phyloP scores from a whole-genome alignment of 1,284 basidiomycete genomes.

The Ustilago crameri region DNA sequence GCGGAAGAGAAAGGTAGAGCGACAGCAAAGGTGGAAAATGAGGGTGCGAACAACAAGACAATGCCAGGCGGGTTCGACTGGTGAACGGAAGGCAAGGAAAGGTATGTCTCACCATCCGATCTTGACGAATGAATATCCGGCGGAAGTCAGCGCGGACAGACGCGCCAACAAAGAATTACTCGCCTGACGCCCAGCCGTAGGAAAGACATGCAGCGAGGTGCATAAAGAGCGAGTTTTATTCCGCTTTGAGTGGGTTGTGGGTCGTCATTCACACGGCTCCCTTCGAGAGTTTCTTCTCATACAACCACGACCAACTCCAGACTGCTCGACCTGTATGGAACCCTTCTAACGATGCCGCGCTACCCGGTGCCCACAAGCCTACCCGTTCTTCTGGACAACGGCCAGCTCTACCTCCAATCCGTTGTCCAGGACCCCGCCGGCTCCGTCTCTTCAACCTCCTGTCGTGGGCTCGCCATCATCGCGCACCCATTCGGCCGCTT shows the following conservation, averaged over 20 bases:
- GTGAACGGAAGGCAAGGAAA: background rate
- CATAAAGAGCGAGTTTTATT: too few species aligned
- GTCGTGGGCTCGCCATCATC: conserved; percentile 35
- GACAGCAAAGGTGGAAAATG: background rate
- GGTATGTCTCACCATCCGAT: too few species aligned
- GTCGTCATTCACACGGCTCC: too few species aligned
- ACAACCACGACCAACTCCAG: too few species aligned
- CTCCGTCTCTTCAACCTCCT: conserved; percentile 6
- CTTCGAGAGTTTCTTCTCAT: too few species aligned
- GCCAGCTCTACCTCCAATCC: conserved; percentile 35
- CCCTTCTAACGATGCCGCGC: conserved; percentile 33
- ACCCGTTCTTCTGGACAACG: conserved; percentile 29
- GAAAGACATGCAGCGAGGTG: too few species aligned
- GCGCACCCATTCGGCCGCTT: conserved; percentile 44
- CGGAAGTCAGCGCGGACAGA: background rate
- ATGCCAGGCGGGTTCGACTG: conserved; percentile 46
- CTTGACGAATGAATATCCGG: too few species aligned
- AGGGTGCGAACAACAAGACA: conserved; percentile 2
- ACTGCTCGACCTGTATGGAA: too few species aligned
- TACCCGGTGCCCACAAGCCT: conserved; percentile 27
- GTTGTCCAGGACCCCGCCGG: conserved; percentile 30
- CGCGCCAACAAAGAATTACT: too few species aligned
- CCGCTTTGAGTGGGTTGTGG: too few species aligned
- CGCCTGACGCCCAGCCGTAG: too few species aligned
- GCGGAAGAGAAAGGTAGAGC: conserved; percentile 14